Base-by-base conservation (phyloP, 495 filamentous ascomycete genomes). In the Penicillium waksmanii region DNA sequence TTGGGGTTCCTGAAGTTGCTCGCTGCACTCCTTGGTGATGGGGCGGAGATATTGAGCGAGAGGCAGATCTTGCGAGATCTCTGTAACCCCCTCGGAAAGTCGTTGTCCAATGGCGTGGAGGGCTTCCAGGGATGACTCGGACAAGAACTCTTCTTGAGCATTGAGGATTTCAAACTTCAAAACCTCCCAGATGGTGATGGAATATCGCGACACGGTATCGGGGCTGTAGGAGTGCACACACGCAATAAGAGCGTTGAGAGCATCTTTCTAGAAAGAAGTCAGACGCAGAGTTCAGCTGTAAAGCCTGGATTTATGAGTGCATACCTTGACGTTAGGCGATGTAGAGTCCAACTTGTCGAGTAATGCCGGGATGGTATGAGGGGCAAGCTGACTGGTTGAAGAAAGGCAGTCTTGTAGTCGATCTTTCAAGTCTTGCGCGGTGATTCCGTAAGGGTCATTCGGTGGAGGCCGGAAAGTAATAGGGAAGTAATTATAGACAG, bases 131-230 rank as follows among this genome's bases (percentile, higher is more conserved):
- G 89, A 85, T 62, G 83, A 80, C 35, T 87, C 81, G 3, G 86
- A 85, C 5, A 92, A 66, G 47, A 90, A 86, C 56, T 90, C 87
- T 63, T 91, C 88, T 67, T 89, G 86, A 1, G 85, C 82, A 63
- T 89, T 89, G 12, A 92, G 77, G n/a, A 92, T 82, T 63, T 92
- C 89, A 60, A 88, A 92, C 64, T 91, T 92, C 27, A 92, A 65
- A 11, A 87, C 80, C 58, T 90, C 88, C 89, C 89, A 92, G 5
- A 91, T 74, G 12, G 85, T 87, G 40, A 85, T 80, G 4, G 87
- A 89, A 66, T 86, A 87, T n/a, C 77, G 80, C 9, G 85, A 85
- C n/a, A 91, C 79, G 2, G 85, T 87, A 31, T 79, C 75, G 0
- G 85, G 73, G 33, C 83, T 83, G 57, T 91, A 92, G 4, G 82